Base-by-base conservation (phyloP, 805 yeast genomes). In the Tetrapisispora namnaoensis region DNA sequence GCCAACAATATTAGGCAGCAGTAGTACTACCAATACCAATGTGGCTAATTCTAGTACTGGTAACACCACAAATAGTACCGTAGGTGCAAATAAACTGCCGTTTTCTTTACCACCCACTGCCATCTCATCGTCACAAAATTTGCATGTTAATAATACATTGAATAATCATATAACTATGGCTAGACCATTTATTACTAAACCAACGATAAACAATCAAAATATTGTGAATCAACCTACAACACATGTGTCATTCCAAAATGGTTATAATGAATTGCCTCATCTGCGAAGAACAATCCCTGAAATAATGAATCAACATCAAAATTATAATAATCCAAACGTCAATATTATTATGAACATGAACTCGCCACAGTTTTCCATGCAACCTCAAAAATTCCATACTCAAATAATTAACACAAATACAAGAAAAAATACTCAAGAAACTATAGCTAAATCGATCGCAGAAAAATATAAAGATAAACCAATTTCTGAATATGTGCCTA, bases 401-500 rank as follows among this genome's bases (percentile, higher is more conserved):
- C 44, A 35, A 18, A 21, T 32, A 20, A 32, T 42, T 16, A 42
- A 42, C 20, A 5, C 37, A 22, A 32, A 40, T 36, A 28, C 27
- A 6, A 42, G 47, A 39, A 53, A 57, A 40, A 57, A 54, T 40
- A 54, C 60, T 6, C 65, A 61, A 48, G 69, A 63, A 44, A 47
- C 55, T n/a, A 53, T 62, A n/a, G 61, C 67, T 8, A 61, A 62
- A 42, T 50, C 53, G 17, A 58, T 62, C 21, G 69, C 69, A 2
- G 55, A 59, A 46, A 53, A 58, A 49, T 58, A 46, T 48, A 53
- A 68, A 10, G 58, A 66, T 28, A 58, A 65, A 4, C 72, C 80
- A 1, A 61, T 77, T 8, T 55, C 68, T 4, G 74, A 73, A 28
- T 66, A 75, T 48, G 79, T 79, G 0, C 52, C 65, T 1, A 65